Percentiles rank a stretch among this genome's conserved stretches.
phyloP scores from a whole-genome alignment of 2,329 filamentous ascomycete species.

The Metarhizium robertsii region DNA sequence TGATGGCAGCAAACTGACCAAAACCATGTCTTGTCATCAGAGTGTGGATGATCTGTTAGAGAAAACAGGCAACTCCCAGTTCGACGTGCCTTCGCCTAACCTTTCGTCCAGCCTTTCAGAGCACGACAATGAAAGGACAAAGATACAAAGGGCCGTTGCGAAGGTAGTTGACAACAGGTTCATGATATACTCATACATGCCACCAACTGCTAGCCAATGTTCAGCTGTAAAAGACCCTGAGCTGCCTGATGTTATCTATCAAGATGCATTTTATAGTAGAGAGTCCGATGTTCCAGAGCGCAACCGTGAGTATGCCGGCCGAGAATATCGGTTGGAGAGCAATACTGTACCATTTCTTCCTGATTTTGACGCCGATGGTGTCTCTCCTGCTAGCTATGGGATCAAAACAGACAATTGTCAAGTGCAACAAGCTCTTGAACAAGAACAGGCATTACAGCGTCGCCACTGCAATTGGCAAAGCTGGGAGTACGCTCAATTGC shows the following conservation, averaged over 20 bases:
- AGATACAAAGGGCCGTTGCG: conserved; percentile 1
- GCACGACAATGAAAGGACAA: conserved; percentile 2
- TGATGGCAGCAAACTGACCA: conserved; percentile 17
- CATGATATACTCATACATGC: conserved; percentile 18
- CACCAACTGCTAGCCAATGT: conserved; percentile 14
- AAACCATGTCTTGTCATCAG: neutral
- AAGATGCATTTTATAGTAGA: conserved; percentile 76
- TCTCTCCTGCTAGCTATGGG: conserved; percentile 45
- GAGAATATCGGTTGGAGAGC: conserved; percentile 71
- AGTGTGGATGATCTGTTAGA: neutral
- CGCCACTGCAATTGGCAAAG: conserved; percentile 43
- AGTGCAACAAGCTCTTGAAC: conserved; percentile 43
- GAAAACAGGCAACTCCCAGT: neutral
- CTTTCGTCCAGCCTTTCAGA: neutral
- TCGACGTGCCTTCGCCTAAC: neutral
- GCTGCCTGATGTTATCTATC: conserved; percentile 64
- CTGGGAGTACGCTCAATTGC: conserved; percentile 68
- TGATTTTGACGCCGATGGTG: conserved; percentile 58
- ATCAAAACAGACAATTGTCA: conserved; percentile 34
- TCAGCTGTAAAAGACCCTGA: conserved; percentile 14
- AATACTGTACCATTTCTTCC: conserved; percentile 72
- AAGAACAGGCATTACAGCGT: conserved; percentile 36
- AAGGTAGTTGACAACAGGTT: conserved; percentile 1
- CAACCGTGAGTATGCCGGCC: conserved; percentile 74
- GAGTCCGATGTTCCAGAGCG: conserved; percentile 74